These are phyloP conservation scores for Penicillium waksmanii DNA, from an alignment of 495 filamentous ascomycete genomes.

Conservation along the genomic window DNA sequence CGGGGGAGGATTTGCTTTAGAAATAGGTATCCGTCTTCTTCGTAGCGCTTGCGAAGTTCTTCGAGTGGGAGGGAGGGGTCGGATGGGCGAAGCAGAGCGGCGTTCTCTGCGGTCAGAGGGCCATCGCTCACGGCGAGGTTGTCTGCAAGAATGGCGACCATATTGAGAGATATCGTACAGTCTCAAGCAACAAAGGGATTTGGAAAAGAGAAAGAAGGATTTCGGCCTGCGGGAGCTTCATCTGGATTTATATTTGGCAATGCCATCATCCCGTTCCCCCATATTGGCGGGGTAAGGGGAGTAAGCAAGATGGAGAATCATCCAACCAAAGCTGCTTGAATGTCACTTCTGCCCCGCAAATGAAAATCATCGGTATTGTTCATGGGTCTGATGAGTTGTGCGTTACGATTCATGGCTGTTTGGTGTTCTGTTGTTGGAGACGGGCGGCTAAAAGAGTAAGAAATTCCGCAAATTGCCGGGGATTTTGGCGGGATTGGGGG, in stretches of 20 bases:
- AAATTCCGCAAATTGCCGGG: conserved; percentile 15
- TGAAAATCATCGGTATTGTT: conserved; percentile 7
- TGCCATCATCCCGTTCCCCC: neutral
- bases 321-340: conserved; percentile 22
- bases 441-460: conserved; percentile 16
- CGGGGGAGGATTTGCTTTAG: conserved; percentile 62
- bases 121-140: conserved; percentile 56
- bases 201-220: neutral
- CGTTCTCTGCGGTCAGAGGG: conserved; percentile 49
- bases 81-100: conserved; percentile 48
- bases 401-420: conserved; percentile 11
- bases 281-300: conserved; percentile 16
- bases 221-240: neutral
- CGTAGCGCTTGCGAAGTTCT: conserved; percentile 53
- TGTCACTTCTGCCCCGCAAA: conserved; percentile 16
- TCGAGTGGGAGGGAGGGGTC: conserved; percentile 40
- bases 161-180: conserved; percentile 14
- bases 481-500: neutral
- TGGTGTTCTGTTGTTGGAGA: conserved; percentile 7
- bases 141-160: conserved; percentile 36
- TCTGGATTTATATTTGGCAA: conserved; percentile 11
- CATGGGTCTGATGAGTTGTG: conserved; percentile 2
- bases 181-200: neutral
- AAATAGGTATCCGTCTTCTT: conserved; percentile 64
- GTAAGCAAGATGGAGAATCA: conserved; percentile 1